Evolutionary conservation across 140 eudicot genomes (phyloP), one percentile per base, ranked within the genome.

Genomic region (Ambrosia hybrid): DNA sequence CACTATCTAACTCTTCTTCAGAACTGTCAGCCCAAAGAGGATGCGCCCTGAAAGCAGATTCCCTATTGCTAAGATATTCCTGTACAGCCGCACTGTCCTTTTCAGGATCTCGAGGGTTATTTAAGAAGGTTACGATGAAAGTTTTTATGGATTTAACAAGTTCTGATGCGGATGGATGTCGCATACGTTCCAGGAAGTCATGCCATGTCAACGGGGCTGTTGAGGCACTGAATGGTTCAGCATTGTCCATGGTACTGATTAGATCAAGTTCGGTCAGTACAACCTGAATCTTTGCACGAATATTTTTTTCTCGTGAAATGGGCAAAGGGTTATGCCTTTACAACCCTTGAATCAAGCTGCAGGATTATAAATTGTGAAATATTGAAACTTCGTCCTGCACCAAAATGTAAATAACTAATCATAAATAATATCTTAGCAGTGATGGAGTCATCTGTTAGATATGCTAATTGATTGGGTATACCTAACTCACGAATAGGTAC

Each of bases 181-280:
- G 93, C 99, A 93, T 90, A 33, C 99, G 99, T 58, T 93, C 97
- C 15, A 93, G 84, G 88, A 93, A 93, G 80, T 90, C 96, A 37
- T 93, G 97, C 97, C 96, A 93, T 64, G 97, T 90, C 72, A 86
- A 70, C 15, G 96, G 93, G 34, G 91, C 94, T 17, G 99, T 90
- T 21, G 99, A 93, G 57, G 96, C 79, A 76, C 89, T 85, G 41
- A 89, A 81, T 1, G 76, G 91, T 66, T 89, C 95, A 66, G 88
- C 77, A 71, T 83, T 83, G 57, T 91, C 97, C 97, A 91, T 90
- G 1, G 12, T 66, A 13, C n/a, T 64, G 5, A 11, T 34, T 33
- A n/a, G 73, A 43, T 61, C 67, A 70, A 51, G 59, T 57, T 13
- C 14, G 61, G 53, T 69, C 53, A 4, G 46, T 60, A 4, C 9